A percentile compares a stretch with the other conserved stretches of the same genome.
Conservation (phyloP, 2,329 filamentous ascomycete species). For the Raffaelea ambrosiae region DNA sequence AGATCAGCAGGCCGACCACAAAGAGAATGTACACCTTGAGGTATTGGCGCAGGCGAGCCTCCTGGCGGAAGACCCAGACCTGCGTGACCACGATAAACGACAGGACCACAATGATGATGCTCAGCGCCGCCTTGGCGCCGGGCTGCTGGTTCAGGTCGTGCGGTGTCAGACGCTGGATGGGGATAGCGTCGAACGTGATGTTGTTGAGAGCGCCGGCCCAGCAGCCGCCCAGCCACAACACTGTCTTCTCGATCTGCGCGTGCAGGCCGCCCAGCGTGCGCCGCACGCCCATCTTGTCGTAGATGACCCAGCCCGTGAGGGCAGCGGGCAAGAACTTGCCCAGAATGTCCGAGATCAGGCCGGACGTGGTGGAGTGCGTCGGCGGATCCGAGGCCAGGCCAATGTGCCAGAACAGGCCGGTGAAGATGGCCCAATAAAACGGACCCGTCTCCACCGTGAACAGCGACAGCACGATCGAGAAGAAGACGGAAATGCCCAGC, state of each 20-base stretch:
- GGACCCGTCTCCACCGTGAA: constrained; percentile 70
- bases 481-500: constrained; percentile 71
- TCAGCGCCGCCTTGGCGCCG: constrained; percentile 74
- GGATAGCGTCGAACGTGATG: constrained; percentile 91
- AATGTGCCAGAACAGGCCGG: constrained; percentile 80
- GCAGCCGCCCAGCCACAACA: constrained; percentile 81
- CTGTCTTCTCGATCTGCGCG: constrained; percentile 80
- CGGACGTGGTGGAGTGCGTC: constrained; percentile 54
- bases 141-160: constrained; percentile 86
- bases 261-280: constrained; percentile 63
- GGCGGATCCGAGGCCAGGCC: constrained; percentile 86
- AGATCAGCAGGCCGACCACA: constrained; percentile 55
- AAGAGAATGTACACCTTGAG: constrained; percentile 70
- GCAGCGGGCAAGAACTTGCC: constrained; percentile 79
- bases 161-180: constrained; percentile 82
- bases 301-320: constrained; percentile 83
- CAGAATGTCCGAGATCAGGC: constrained; percentile 67
- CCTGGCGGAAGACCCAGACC: constrained; percentile 76
- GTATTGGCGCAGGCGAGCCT: constrained; percentile 70
- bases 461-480: constrained; percentile 68
- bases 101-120: constrained; percentile 66
- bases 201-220: constrained; percentile 92
- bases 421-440: constrained; percentile 80
- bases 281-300: constrained; percentile 69
- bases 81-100: constrained; percentile 63